These are phyloP conservation scores for Cardamine chenopodiifolia DNA, from an alignment of 345 rosid species.

Conservation along the genomic window DNA sequence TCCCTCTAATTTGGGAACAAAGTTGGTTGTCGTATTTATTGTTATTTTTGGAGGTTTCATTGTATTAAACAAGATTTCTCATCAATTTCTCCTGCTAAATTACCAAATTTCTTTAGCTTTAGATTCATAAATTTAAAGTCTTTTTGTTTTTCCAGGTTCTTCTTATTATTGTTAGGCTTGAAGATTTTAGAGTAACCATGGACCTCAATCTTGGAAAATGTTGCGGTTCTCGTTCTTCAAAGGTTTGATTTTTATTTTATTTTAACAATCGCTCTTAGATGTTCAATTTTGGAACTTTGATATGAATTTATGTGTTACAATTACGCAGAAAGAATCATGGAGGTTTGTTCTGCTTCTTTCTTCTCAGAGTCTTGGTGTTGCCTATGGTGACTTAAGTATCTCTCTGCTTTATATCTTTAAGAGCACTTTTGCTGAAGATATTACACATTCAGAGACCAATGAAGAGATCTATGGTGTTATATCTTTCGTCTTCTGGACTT, in stretches of 20 bases:
- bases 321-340: conserved; percentile 79
- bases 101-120: conserved; percentile 21
- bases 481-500: conserved; percentile 97
- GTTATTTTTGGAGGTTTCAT: conserved; percentile 32
- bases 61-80: conserved; percentile 25
- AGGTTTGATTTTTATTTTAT: conserved; percentile 59
- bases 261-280: not conserved
- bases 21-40: conserved; percentile 42
- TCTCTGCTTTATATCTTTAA: conserved; percentile 93
- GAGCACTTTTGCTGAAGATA: conserved; percentile 98
- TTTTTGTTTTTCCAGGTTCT: not conserved
- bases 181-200: conserved; percentile 44
- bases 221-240: conserved; percentile 58
- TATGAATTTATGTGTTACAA: conserved; percentile 1
- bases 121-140: conserved; percentile 24
- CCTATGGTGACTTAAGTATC: conserved; percentile 92
- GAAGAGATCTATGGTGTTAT: conserved; percentile 97
- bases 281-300: conserved; percentile 13
- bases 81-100: conserved; percentile 21
- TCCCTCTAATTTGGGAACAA: conserved; percentile 35
- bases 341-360: conserved; percentile 79
- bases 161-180: conserved; percentile 32
- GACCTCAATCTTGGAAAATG: conserved; percentile 64
- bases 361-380: conserved; percentile 98
- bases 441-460: conserved; percentile 83